A percentile compares a stretch with the other conserved stretches of the same genome.
Evolutionary conservation across 371 early-diverging fungal species (phyloP).

Genomic region (Mortierella sp.): DNA sequence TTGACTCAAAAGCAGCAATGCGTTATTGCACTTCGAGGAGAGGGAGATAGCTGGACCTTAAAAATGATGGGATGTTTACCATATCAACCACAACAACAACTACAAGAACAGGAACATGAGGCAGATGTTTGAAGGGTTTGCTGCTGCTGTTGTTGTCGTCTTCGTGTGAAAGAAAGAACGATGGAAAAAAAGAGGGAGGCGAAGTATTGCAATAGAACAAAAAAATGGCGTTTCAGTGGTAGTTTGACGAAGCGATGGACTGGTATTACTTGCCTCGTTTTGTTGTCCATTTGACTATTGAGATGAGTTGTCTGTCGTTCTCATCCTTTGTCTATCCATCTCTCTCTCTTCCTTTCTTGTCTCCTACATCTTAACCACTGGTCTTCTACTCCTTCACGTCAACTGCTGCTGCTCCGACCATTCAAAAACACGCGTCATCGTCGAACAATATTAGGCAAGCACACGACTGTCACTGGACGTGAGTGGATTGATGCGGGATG

Average conservation of each 20-base stretch:
- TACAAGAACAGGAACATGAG: no score
- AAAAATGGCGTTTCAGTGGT: neutral
- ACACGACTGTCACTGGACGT: conserved; percentile 28
- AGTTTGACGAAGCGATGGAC: neutral
- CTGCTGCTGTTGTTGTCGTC: no score
- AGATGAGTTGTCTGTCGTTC: neutral
- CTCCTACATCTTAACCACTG: no score
- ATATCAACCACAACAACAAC: no score
- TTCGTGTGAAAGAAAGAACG: no score
- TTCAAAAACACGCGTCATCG: neutral
- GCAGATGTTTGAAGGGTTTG: no score
- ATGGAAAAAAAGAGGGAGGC: no score
- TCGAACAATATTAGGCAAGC: conserved; percentile 26
- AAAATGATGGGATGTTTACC: no score
- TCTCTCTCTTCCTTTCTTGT: no score
- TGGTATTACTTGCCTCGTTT: neutral
- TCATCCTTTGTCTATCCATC: neutral
- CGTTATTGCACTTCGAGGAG: neutral
- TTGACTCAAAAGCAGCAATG: neutral
- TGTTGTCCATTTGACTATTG: neutral
- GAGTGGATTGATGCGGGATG: conserved; percentile 33
- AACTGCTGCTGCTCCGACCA: neutral
- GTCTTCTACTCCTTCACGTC: no score
- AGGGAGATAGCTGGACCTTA: no score
- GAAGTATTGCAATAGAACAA: no score